A percentile compares a stretch with the other conserved stretches of the same genome.
These are phyloP conservation scores for Elaeagnus macrophylla DNA, from an alignment of 306 rosid species.

Conservation along the genomic window DNA sequence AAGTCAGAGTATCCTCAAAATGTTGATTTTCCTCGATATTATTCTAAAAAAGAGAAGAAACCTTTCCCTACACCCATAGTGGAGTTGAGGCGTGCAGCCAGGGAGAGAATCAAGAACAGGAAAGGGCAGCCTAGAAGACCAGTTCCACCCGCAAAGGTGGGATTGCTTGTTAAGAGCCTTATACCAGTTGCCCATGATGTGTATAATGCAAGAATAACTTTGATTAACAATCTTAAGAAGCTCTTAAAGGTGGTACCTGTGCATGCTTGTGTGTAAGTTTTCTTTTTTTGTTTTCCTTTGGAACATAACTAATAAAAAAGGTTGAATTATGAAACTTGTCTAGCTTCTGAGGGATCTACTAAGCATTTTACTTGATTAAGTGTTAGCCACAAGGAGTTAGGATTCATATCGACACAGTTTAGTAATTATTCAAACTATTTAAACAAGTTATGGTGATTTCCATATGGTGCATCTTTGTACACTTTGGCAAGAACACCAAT, in stretches of 20 bases:
- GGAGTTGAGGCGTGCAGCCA: conserved; percentile 87
- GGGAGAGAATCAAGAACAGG: conserved; percentile 76
- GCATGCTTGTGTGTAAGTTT: conserved; percentile 83
- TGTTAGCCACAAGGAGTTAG: no score
- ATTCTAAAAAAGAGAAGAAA: conserved; percentile 77
- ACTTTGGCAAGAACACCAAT: not conserved
- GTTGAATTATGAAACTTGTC: not conserved
- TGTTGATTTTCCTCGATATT: conserved; percentile 60
- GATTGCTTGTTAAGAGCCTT: conserved; percentile 69
- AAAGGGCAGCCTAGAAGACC: conserved; percentile 56
- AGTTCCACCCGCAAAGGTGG: conserved; percentile 66
- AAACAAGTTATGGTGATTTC: no score
- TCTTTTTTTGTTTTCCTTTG: conserved; percentile 11
- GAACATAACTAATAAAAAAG: not conserved
- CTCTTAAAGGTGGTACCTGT: conserved; percentile 67
- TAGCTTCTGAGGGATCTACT: not conserved
- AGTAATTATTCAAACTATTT: no score
- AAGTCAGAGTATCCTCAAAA: conserved; percentile 67
- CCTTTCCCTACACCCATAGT: conserved; percentile 79
- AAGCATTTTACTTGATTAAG: no score
- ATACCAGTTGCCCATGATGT: conserved; percentile 66
- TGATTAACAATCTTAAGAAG: conserved; percentile 87
- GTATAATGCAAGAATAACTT: conserved; percentile 63
- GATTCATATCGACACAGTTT: no score
- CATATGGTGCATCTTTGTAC: no score